Percentiles rank a stretch among this genome's conserved stretches.
phyloP scores from a whole-genome alignment of 108 stramenopile species.

The Nannochloropsis salina region DNA sequence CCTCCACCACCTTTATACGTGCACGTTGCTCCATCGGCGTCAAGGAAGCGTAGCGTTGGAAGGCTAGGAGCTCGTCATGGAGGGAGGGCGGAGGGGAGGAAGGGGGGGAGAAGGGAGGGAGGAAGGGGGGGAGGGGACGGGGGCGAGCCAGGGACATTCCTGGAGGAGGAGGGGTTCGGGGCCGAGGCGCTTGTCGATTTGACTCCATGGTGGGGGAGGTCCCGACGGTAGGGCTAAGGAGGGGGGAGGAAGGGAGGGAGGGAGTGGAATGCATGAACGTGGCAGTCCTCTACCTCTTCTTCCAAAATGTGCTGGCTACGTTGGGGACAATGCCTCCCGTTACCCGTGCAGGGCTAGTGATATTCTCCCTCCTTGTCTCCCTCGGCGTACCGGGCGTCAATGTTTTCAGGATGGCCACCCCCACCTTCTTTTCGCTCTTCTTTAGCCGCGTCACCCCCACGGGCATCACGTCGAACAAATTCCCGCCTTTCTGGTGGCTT shows the following conservation, averaged over 20 bases:
- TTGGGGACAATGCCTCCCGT: too few relatives aligned
- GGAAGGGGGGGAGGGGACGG: neutral
- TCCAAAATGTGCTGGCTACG: too few relatives aligned
- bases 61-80: neutral
- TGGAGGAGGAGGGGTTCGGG: neutral
- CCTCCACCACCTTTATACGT: neutral
- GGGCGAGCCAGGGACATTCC: slow-evolving; percentile 3
- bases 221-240: neutral
- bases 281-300: too few relatives aligned
- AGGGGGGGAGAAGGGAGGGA: neutral
- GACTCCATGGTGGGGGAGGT: neutral
- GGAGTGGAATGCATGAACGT: neutral
- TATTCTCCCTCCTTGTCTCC: neutral
- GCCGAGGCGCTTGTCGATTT: neutral
- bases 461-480: neutral
- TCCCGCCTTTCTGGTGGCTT: neutral
- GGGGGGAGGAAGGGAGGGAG: neutral
- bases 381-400: neutral
- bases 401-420: neutral
- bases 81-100: neutral
- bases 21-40: neutral
- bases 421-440: neutral
- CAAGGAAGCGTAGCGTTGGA: neutral
- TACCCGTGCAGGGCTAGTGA: too few relatives aligned
- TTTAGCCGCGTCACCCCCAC: slow-evolving; percentile 1